phyloP scores from a whole-genome alignment of 2,329 filamentous ascomycete species.

The Botrytis porri region DNA sequence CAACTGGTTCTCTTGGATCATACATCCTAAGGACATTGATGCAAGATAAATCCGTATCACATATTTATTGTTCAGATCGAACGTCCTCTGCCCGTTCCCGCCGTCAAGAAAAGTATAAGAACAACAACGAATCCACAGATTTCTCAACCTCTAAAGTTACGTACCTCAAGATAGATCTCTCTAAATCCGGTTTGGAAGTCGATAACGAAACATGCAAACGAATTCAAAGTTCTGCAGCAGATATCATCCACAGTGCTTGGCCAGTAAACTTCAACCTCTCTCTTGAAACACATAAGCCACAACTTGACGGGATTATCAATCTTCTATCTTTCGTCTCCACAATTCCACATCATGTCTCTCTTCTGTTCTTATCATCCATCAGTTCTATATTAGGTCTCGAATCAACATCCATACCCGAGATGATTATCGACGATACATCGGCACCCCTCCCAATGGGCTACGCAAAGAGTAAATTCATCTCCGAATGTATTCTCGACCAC shows the following conservation, averaged over 20 bases:
- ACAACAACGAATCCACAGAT: background rate
- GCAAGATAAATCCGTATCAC: conserved; percentile 38
- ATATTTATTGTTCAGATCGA: conserved; percentile 50
- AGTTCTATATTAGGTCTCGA: conserved; percentile 22
- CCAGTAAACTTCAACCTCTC: conserved; percentile 41
- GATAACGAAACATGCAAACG: conserved; percentile 11
- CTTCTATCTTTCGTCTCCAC: conserved; percentile 35
- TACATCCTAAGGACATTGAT: conserved; percentile 45
- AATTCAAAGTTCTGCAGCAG: conserved; percentile 23
- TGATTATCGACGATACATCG: background rate
- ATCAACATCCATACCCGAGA: conserved; percentile 24
- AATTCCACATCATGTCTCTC: conserved; percentile 10
- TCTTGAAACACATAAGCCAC: conserved; percentile 38
- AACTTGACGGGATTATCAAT: conserved; percentile 41
- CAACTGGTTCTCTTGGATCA: conserved; percentile 48
- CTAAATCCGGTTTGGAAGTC: conserved; percentile 48
- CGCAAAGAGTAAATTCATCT: conserved; percentile 33
- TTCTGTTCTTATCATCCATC: conserved; percentile 37
- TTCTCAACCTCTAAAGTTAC: conserved; percentile 39
- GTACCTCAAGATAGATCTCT: conserved; percentile 50
- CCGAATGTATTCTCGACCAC: conserved; percentile 43
- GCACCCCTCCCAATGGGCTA: conserved; percentile 30
- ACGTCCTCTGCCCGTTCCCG: conserved; percentile 13
- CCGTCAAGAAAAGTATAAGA: conserved; percentile 24
- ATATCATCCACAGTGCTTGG: conserved; percentile 37